phyloP scores from a whole-genome alignment of 495 filamentous ascomycete species.

The Xylaria sp. region DNA sequence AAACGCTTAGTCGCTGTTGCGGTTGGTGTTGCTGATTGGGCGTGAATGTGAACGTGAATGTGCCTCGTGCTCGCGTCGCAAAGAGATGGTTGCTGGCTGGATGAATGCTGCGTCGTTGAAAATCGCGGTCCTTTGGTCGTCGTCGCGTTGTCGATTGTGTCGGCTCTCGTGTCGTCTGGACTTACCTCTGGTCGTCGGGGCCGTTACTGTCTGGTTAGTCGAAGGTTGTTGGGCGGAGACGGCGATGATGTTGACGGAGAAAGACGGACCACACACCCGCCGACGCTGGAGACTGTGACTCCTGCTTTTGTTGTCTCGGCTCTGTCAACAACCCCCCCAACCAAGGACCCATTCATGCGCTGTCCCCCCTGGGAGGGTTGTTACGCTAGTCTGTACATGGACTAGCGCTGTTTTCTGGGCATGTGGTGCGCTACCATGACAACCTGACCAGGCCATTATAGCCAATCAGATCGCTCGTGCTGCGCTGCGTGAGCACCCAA shows the following conservation, averaged over 20 bases:
- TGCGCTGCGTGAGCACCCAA: slow-evolving; percentile 17
- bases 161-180: slow-evolving; percentile 11
- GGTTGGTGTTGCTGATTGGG: slow-evolving; percentile 14
- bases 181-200: slow-evolving; percentile 20
- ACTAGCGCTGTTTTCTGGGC: slow-evolving; percentile 34
- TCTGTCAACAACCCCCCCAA: slow-evolving; percentile 29
- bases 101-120: slow-evolving; percentile 33
- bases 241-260: slow-evolving; percentile 27
- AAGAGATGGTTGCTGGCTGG: not conserved
- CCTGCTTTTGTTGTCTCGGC: slow-evolving; percentile 27
- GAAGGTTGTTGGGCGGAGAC: slow-evolving; percentile 8
- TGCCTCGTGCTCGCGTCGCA: no score
- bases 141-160: slow-evolving; percentile 1
- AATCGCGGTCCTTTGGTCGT: slow-evolving; percentile 27
- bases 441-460: slow-evolving; percentile 26
- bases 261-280: slow-evolving; percentile 22
- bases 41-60: slow-evolving; percentile 18
- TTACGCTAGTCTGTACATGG: slow-evolving; percentile 18
- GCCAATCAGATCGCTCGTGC: slow-evolving; percentile 8
- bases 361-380: slow-evolving; percentile 36
- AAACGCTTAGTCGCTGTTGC: slow-evolving; percentile 19
- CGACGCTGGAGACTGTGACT: slow-evolving; percentile 18
- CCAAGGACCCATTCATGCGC: slow-evolving; percentile 36
- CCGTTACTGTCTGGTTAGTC: slow-evolving; percentile 20
- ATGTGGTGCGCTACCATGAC: slow-evolving; percentile 45